phyloP scores from a whole-genome alignment of 305 asterid genomes.

The Fraxinus ornus region DNA sequence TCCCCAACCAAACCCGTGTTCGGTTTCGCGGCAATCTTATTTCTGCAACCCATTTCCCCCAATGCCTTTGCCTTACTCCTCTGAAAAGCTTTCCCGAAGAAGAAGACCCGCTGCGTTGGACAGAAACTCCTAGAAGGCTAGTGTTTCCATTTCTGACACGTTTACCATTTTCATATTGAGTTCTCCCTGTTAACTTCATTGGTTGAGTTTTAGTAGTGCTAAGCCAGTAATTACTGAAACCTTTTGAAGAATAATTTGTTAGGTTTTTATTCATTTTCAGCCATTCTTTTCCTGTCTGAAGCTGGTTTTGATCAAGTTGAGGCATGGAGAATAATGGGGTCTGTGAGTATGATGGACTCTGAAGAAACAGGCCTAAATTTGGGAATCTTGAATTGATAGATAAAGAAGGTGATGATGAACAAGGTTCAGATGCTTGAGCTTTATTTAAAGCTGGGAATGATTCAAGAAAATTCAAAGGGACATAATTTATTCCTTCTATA shows the following conservation, averaged over 20 bases:
- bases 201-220: constrained; percentile 69
- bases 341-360: constrained; percentile 34
- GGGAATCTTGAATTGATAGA: constrained; percentile 30
- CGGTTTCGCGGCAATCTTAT: constrained; percentile 73
- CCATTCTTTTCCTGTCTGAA: constrained; percentile 30
- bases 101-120: background rate
- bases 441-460: constrained; percentile 30
- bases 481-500: constrained; percentile 21
- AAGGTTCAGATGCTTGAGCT: constrained; percentile 19
- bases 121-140: background rate
- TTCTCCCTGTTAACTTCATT: constrained; percentile 35
- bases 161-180: background rate
- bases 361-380: constrained; percentile 49
- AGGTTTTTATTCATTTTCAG: constrained; percentile 34
- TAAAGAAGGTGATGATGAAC: background rate
- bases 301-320: constrained; percentile 33
- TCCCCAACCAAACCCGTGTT: constrained; percentile 83
- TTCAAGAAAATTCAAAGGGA: constrained; percentile 54
- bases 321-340: constrained; percentile 41
- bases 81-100: constrained; percentile 57
- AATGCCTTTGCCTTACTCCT: constrained; percentile 86
- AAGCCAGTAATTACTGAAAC: constrained; percentile 56
- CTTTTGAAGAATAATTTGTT: constrained; percentile 37
- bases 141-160: background rate
- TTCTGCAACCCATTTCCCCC: constrained; percentile 98